Conservation (phyloP, 331 rosid species). For the Erythrophleum ivorense region DNA sequence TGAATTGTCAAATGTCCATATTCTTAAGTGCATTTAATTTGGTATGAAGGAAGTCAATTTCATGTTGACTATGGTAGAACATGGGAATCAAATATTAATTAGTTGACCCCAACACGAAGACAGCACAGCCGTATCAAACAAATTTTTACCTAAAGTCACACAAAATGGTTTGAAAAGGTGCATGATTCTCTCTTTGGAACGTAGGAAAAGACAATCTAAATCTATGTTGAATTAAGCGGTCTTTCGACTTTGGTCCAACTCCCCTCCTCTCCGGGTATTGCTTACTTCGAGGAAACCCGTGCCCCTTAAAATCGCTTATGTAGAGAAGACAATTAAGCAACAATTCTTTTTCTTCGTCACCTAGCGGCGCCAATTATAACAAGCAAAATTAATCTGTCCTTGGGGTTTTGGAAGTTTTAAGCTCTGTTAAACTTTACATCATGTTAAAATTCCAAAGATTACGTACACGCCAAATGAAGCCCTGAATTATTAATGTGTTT, state of each 20-base stretch:
- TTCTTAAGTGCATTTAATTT: conserved; percentile 40
- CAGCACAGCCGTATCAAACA: conserved; percentile 30
- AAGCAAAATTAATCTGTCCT: neutral
- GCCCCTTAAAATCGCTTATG: neutral
- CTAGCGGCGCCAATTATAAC: neutral
- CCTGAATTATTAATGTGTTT: neutral
- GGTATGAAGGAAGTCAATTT: conserved; percentile 35
- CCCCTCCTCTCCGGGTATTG: neutral
- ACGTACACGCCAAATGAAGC: neutral
- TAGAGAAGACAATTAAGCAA: neutral
- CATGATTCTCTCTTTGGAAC: neutral
- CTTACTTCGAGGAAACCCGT: neutral
- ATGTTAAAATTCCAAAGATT: neutral
- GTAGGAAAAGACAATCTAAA: neutral
- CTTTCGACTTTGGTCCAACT: conserved; percentile 2
- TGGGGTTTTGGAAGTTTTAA: conserved; percentile 1
- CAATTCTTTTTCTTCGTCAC: neutral
- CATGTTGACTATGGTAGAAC: conserved; percentile 33
- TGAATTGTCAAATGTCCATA: neutral
- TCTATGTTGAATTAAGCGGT: neutral
- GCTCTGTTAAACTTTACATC: neutral
- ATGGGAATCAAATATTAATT: neutral
- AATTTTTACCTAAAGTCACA: conserved; percentile 18
- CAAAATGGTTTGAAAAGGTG: conserved; percentile 15
- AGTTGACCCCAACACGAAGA: conserved; percentile 30